Evolutionary conservation across 441 rosid species (phyloP).

Genomic region (Eutrema salsugineum): DNA sequence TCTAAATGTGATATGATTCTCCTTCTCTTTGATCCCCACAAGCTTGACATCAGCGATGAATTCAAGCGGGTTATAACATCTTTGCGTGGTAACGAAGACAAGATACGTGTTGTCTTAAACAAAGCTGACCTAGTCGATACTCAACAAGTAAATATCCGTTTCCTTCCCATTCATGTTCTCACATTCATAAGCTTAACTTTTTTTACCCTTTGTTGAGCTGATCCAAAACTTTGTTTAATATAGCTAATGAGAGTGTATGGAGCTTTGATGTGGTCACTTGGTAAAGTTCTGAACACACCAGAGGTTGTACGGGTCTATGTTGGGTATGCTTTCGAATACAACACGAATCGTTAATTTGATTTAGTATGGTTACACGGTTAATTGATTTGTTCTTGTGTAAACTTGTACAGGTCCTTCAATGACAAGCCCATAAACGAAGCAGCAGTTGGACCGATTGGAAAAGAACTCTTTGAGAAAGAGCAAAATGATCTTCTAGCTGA

Average conservation of each 20-base stretch:
- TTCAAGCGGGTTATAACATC: constrained; percentile 68
- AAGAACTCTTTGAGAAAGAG: constrained; percentile 60
- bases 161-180: not conserved
- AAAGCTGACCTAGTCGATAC: constrained; percentile 82
- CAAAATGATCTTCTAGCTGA: constrained; percentile 62
- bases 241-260: constrained; percentile 80
- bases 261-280: constrained; percentile 81
- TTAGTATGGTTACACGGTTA: not conserved
- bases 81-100: constrained; percentile 66
- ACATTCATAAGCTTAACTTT: not conserved
- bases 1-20: constrained; percentile 68
- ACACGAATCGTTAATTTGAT: not conserved
- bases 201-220: not conserved
- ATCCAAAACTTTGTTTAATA: constrained; percentile 5
- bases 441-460: constrained; percentile 43
- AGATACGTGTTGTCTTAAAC: constrained; percentile 72
- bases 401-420: constrained; percentile 55
- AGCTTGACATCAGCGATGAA: constrained; percentile 72
- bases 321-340: constrained; percentile 35
- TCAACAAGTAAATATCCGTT: constrained; percentile 44
- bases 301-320: constrained; percentile 65
- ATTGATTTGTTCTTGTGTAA: not conserved
- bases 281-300: constrained; percentile 69
- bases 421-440: constrained; percentile 50
- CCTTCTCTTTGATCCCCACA: constrained; percentile 73